phyloP scores from a whole-genome alignment of 192 early-diverging fungal genomes.

The Entomortierella lignicola region DNA sequence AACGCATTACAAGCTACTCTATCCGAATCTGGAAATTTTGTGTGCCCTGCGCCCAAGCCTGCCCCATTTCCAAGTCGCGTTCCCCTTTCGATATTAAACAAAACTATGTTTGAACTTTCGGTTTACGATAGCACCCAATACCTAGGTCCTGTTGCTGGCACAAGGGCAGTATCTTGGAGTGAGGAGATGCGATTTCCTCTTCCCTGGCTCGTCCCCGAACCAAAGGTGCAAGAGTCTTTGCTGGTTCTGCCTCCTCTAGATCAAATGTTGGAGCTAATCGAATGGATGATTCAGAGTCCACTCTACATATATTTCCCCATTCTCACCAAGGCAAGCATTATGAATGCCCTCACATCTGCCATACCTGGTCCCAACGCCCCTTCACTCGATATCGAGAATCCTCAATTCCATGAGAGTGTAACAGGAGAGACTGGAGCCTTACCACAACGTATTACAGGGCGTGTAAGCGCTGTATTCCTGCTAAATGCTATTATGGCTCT shows the following conservation, averaged over 20 bases:
- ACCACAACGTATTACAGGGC: constrained; percentile 45
- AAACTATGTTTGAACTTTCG: constrained; percentile 54
- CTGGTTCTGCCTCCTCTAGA: constrained; percentile 30
- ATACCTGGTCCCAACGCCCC: constrained; percentile 17
- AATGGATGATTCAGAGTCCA: constrained; percentile 51
- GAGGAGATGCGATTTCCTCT: constrained; percentile 53
- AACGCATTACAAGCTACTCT: constrained; percentile 24
- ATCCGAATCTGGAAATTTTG: constrained; percentile 28
- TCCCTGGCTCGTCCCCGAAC: constrained; percentile 49
- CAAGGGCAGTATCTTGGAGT: constrained; percentile 26
- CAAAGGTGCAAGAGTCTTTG: constrained; percentile 34
- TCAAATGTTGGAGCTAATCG: constrained; percentile 36
- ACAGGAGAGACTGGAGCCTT: not conserved
- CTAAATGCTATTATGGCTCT: constrained; percentile 50
- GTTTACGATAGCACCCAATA: constrained; percentile 45
- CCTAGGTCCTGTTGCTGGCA: constrained; percentile 45
- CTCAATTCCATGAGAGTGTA: not conserved
- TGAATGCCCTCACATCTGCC: constrained; percentile 39
- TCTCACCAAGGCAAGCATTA: constrained; percentile 37
- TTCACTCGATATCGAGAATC: constrained; percentile 1
- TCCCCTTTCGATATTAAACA: constrained; percentile 43
- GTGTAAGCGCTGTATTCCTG: constrained; percentile 43
- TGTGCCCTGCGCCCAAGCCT: constrained; percentile 26
- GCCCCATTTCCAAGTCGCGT: constrained; percentile 32
- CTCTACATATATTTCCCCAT: constrained; percentile 42